These are phyloP conservation scores for Sugiyamaella pinicola DNA, from an alignment of 1,139 yeast species.

Conservation along the genomic window DNA sequence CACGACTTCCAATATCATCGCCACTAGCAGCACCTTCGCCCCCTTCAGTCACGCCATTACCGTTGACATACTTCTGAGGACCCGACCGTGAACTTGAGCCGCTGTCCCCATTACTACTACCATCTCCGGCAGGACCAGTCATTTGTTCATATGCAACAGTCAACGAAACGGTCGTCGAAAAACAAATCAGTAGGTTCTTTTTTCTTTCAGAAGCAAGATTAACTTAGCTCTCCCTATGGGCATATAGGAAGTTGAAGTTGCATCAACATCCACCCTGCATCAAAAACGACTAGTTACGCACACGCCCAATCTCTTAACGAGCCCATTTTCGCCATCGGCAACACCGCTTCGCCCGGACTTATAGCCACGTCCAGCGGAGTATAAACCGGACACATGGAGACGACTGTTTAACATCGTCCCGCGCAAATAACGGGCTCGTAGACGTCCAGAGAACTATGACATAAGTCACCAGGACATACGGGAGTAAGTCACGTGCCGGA, in stretches of 20 bases:
- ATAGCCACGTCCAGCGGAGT: background rate
- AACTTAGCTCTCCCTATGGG: background rate
- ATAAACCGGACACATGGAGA: too few relatives aligned
- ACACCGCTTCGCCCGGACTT: background rate
- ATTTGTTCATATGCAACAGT: background rate
- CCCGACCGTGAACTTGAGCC: conserved; percentile 1
- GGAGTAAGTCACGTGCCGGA: too few relatives aligned
- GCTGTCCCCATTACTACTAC: background rate
- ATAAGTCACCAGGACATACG: too few relatives aligned
- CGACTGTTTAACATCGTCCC: too few relatives aligned
- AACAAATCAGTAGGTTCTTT: background rate
- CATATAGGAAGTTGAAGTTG: background rate
- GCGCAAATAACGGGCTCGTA: too few relatives aligned
- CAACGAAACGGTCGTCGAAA: background rate
- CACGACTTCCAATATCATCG: background rate
- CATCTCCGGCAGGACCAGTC: conserved; percentile 4
- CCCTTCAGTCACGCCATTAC: conserved; percentile 2
- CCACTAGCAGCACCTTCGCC: background rate
- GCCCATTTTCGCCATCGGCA: too few relatives aligned
- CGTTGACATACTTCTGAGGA: conserved; percentile 12
- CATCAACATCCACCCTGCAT: background rate
- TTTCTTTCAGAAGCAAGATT: background rate
- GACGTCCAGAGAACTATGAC: too few relatives aligned
- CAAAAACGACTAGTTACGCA: conserved; percentile 4
- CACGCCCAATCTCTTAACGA: background rate